Percentiles rank a stretch among this genome's conserved stretches.
Conservation (phyloP, 1,284 basidiomycete species). For the Pterulicium gracile region DNA sequence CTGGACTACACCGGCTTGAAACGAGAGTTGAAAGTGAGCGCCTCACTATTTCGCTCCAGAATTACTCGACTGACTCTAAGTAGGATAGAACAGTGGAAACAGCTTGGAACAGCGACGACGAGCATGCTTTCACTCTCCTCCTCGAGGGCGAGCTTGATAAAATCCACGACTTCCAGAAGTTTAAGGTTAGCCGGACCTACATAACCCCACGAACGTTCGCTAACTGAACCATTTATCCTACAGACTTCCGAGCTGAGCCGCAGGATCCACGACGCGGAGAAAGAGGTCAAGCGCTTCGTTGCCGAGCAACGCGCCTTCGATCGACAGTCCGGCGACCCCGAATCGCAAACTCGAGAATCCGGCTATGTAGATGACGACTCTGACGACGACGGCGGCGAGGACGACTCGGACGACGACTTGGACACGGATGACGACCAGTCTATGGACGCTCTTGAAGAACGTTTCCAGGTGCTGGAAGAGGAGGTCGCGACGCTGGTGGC, state of each 20-base stretch:
- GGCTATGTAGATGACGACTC: constrained; percentile 54
- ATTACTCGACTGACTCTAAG: constrained; percentile 21
- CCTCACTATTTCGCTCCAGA: neutral
- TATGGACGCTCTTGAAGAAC: constrained; percentile 75
- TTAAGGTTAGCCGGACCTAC: constrained; percentile 49
- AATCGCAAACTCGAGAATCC: constrained; percentile 49
- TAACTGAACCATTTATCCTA: constrained; percentile 5
- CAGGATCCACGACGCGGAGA: constrained; percentile 76
- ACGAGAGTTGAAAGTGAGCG: constrained; percentile 71
- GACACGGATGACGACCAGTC: constrained; percentile 52
- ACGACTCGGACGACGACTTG: constrained; percentile 44
- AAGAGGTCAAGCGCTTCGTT: constrained; percentile 70
- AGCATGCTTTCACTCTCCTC: constrained; percentile 68
- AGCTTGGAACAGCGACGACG: constrained; percentile 69
- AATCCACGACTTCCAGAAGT: constrained; percentile 90
- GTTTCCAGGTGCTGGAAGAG: constrained; percentile 86
- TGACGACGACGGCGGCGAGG: constrained; percentile 62
- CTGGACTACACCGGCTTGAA: constrained; percentile 86
- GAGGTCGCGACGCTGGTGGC: constrained; percentile 94
- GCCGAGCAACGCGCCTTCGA: constrained; percentile 32
- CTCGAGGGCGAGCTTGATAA: constrained; percentile 90
- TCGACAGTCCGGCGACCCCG: constrained; percentile 16
- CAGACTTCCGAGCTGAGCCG: constrained; percentile 77
- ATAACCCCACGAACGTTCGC: neutral
- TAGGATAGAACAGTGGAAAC: constrained; percentile 42